A percentile compares a stretch with the other conserved stretches of the same genome.
Conservation (phyloP, 768 basidiomycete genomes). For the Royoungia palumana region DNA sequence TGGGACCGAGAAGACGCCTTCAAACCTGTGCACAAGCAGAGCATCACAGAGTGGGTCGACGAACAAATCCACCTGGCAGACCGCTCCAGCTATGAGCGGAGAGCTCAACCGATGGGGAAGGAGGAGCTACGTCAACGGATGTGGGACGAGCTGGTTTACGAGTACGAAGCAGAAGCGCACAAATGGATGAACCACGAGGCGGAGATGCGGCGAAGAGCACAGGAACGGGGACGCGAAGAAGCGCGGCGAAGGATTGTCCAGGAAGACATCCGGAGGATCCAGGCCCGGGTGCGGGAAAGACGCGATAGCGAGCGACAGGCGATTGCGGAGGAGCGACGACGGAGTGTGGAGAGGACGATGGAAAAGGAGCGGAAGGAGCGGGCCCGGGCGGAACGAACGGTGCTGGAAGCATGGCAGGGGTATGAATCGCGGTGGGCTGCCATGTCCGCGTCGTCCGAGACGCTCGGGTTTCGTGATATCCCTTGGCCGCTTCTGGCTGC, state of each 20-base stretch:
- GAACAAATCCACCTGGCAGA: constrained; percentile 45
- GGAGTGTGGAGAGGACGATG: constrained; percentile 30
- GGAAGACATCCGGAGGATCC: constrained; percentile 54
- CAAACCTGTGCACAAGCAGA: constrained; percentile 42
- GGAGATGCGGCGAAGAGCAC: constrained; percentile 41
- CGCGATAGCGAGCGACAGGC: constrained; percentile 47
- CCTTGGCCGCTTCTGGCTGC: constrained; percentile 64
- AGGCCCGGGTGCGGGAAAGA: constrained; percentile 48
- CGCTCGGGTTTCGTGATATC: constrained; percentile 55
- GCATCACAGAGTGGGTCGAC: constrained; percentile 63
- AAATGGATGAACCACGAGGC: constrained; percentile 52
- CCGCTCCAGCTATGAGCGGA: constrained; percentile 26
- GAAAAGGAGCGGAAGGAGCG: constrained; percentile 46
- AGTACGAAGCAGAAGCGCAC: constrained; percentile 49
- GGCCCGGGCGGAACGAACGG: constrained; percentile 40
- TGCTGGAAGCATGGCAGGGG: constrained; percentile 53
- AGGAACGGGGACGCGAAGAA: constrained; percentile 43
- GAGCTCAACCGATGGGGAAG: constrained; percentile 24
- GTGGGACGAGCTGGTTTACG: constrained; percentile 53
- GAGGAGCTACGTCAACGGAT: constrained; percentile 37
- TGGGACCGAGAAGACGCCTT: constrained; percentile 50
- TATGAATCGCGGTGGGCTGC: constrained; percentile 69
- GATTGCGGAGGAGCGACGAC: constrained; percentile 46
- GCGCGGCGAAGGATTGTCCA: constrained; percentile 45
- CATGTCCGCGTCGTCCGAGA: constrained; percentile 43